Evolutionary conservation across 495 filamentous ascomycete species (phyloP), one percentile per base, ranked within the genome.

Genomic region (Parachaetomium inaequale): DNA sequence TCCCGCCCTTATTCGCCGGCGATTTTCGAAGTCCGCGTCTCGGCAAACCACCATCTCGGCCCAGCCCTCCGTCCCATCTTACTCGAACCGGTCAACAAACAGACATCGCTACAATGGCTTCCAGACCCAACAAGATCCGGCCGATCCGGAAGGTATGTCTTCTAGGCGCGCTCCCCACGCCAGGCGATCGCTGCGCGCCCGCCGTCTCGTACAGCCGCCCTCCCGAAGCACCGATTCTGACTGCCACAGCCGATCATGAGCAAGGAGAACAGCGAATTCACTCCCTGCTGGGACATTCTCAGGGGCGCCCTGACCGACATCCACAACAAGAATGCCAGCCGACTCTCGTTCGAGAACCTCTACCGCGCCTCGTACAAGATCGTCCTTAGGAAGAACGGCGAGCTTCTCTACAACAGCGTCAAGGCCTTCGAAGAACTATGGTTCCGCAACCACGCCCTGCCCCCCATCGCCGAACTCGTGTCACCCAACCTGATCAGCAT

Each of bases 291-390:
- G 95, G 76, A 78, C 0, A 81, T 84, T 12, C 82, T 99, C 2
- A 79, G 84, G 1, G 79, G 84, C 5, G 91, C 94, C 10, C 80
- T 98, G 26, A 79, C 72, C 55, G 89, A 95, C 68, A 98, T 99
- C 42, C 91, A 98, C 74, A 91, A 84, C 19, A 93, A 95, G 72
- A 93, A 97, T 72, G 92, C 91, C 57, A 96, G 92, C 12, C 75
- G 81, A 4, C 82, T 99, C 4, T 96, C 93, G 1, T 99, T 96
- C 76, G 95, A 99, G 75, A 88, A 93, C 61, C 84, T 98, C 0
- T 99, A 99, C 75, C 90, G 95, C 40, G 90, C 89, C 52, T 90
- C 90, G n/a, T 99, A 99, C 74, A 90, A 90, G 73, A 88, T 98
- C n/a, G 93, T 97, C 0, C 75, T 96, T 54, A 88, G 88, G 73